phyloP scores from a whole-genome alignment of 148 eudicot genomes.

The Dianthus caryophyllus region DNA sequence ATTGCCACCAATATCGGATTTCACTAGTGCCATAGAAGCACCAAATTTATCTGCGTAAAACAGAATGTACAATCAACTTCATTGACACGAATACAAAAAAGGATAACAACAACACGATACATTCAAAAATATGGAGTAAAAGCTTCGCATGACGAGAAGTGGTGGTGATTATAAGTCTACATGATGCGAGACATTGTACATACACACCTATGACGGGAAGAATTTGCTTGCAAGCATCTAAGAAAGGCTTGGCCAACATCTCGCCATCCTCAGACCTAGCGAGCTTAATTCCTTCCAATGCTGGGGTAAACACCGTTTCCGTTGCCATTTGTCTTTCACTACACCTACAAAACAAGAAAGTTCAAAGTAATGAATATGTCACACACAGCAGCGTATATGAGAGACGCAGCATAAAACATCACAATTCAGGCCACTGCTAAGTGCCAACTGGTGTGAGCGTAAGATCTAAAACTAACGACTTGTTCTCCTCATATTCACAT shows the following conservation, averaged over 20 bases:
- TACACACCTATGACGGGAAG: constrained; percentile 74
- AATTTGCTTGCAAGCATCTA: constrained; percentile 82
- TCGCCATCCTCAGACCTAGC: constrained; percentile 73
- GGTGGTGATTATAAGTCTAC: too few relatives aligned
- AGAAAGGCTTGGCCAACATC: constrained; percentile 67
- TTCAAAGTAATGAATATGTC: neutral
- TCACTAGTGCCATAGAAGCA: constrained; percentile 79
- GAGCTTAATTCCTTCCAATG: constrained; percentile 65
- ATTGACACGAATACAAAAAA: neutral
- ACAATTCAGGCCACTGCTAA: too few relatives aligned
- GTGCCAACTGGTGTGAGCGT: neutral
- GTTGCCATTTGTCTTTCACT: constrained; percentile 43
- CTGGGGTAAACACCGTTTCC: constrained; percentile 61
- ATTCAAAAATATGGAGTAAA: neutral
- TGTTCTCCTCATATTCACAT: too few relatives aligned
- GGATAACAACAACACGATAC: neutral
- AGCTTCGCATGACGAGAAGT: too few relatives aligned
- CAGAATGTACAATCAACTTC: constrained; percentile 4
- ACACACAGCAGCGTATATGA: neutral
- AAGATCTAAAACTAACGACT: too few relatives aligned
- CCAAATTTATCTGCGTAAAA: constrained; percentile 73
- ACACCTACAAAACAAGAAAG: constrained; percentile 14
- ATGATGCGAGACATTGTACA: neutral
- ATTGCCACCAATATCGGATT: constrained; percentile 78
- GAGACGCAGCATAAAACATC: neutral